A percentile compares a stretch with the other conserved stretches of the same genome.
Conservation (phyloP, 768 basidiomycete genomes). For the Vararia minispora region DNA sequence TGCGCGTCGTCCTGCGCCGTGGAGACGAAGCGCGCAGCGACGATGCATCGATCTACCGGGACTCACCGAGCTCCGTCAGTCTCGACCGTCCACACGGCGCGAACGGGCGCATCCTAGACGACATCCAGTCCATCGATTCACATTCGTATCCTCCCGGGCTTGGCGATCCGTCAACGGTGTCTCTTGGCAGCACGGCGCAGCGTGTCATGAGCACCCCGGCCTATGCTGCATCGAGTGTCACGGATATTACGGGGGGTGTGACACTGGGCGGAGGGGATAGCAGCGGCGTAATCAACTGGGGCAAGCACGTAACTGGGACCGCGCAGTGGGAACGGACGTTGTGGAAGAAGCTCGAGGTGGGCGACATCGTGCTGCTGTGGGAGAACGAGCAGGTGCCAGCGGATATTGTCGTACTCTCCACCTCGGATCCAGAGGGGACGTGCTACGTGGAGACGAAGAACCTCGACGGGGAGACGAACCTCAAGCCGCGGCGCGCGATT, state of each 20-base stretch:
- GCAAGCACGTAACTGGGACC: constrained; percentile 51
- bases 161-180: constrained; percentile 5
- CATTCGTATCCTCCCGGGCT: constrained; percentile 16
- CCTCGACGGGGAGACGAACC: constrained; percentile 93
- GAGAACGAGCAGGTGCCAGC: constrained; percentile 97
- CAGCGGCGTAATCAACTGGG: constrained; percentile 76
- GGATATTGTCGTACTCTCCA: constrained; percentile 86
- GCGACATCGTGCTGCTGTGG: constrained; percentile 83
- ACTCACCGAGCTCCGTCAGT: constrained; percentile 20
- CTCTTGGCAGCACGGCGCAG: constrained; percentile 6
- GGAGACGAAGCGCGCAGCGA: constrained; percentile 17
- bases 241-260: not conserved
- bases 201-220: constrained; percentile 1
- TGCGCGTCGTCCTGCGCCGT: constrained; percentile 51
- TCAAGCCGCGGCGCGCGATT: constrained; percentile 76
- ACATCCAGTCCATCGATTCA: constrained; percentile 22
- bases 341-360: constrained; percentile 98
- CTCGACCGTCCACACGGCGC: constrained; percentile 5
- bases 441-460: constrained; percentile 99
- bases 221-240: not conserved
- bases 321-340: constrained; percentile 90
- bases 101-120: constrained; percentile 17
- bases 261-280: constrained; percentile 5
- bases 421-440: constrained; percentile 82
- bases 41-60: constrained; percentile 24